Evolutionary conservation across 2,329 filamentous ascomycete genomes (phyloP).

Genomic region (Paracoccidioides brasiliensis): DNA sequence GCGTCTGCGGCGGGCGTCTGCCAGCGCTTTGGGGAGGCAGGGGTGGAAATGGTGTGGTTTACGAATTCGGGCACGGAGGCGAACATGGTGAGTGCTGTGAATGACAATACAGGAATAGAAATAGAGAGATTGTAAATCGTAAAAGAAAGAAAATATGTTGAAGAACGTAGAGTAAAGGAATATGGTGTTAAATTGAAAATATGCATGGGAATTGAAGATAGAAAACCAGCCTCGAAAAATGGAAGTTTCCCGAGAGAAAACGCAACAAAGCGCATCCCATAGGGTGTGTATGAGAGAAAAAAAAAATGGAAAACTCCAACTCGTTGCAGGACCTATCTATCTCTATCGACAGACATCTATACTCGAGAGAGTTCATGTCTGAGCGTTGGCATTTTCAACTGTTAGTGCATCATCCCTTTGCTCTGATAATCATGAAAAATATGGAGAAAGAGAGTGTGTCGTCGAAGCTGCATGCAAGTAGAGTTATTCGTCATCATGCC

Average conservation of each 20-base stretch:
- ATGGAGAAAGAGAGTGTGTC: neutral
- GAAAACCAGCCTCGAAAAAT: neutral
- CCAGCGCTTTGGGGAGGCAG: slow-evolving; percentile 33
- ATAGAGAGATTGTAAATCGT: neutral
- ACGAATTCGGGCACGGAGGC: slow-evolving; percentile 55
- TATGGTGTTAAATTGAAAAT: neutral
- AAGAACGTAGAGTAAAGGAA: neutral
- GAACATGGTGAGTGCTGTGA: slow-evolving; percentile 32
- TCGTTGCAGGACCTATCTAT: neutral
- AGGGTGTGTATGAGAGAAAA: neutral
- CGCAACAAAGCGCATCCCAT: neutral
- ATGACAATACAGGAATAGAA: neutral
- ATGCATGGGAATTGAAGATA: neutral
- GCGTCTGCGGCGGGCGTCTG: slow-evolving; percentile 41
- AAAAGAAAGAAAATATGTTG: neutral
- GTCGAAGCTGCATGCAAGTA: neutral
- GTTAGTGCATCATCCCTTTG: neutral
- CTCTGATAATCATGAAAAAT: neutral
- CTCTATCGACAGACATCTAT: neutral
- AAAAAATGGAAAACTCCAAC: neutral
- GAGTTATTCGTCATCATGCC: neutral
- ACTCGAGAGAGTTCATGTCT: neutral
- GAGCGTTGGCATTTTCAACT: neutral
- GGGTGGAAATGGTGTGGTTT: slow-evolving; percentile 45
- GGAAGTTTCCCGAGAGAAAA: neutral